Evolutionary conservation across 257 asterid species (phyloP), one percentile per base, ranked within the genome.

Genomic region (Lycium barbarum): DNA sequence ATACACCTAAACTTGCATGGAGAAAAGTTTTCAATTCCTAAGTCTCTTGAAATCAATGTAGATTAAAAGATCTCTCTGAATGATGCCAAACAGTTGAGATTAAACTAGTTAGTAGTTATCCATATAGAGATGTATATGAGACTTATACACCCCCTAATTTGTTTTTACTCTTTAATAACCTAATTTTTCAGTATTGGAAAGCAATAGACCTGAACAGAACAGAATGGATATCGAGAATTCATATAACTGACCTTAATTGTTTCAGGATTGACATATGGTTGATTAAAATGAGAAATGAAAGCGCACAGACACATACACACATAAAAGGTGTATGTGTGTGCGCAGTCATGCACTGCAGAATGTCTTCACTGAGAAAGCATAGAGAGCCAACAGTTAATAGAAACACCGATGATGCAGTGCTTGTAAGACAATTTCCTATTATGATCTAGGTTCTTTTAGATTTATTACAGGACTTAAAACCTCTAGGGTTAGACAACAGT

Each of bases 61-160:
- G 10, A 72, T 9, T 45, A 10, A 20, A 1, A 73, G 40, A 47
- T 73, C 58, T 6, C 0, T 12, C 6, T 1, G 20, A 45, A 43
- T 72, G 80, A 73, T 73, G 40, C 13, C 18, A 20, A 72, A 40
- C 55, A 45, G 80, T 72, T 72, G 57, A 10, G 13, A 68, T 68
- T 38, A 15, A 14, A 68, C 78, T 70, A 17, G 33, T 1, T 17
- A 38, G 54, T 0, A 67, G 22, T 13, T 67, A 67, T 40, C 74
- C 20, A 36, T 6, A 67, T 8, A 70, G 54, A 17, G 26, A 70
- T 38, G 33, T 0, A 33, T 38, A 15, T 13, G 14, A 70, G 54
- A 40, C 9, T 40, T 17, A 70, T 33, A 9, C 18, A 9, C 0
- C 13, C 49, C 54, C 0, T 40, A 15, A 40, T 17, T 70, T 0